Evolutionary conservation across 441 rosid species (phyloP), one percentile per base, ranked within the genome.

Genomic region (Adansonia gregorii): DNA sequence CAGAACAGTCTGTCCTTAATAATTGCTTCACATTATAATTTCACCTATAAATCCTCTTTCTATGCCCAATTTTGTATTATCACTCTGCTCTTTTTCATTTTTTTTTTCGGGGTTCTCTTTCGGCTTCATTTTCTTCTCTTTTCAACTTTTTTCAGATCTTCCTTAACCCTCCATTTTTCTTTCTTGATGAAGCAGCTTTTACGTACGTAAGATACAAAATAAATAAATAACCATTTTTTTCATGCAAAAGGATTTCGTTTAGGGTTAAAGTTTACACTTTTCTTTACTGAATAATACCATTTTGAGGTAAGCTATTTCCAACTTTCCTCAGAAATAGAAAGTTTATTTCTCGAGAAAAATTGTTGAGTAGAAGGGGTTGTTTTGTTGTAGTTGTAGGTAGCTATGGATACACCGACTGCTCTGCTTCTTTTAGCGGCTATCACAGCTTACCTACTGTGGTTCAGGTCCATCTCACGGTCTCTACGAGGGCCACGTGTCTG

Each of bases 401-500:
- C 43, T 2, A 96, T 93, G 98, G 98, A 93, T 6, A 77, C 76
- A 48, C 83, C 88, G 0, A 88, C 93, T 14, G 98, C 91, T 15
- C 78, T 94, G 15, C 76, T 92, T 74, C 80, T 92, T 51, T 75
- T 91, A 48, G 83, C 92, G 67, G 97, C 90, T 8, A 88, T 93
- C 31, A 90, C 91, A 3, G 92, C 90, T 4, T 96, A 96, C 77
- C 82, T 89, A 41, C 80, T 94, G 43, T 96, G 99, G 99, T 88
- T 96, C 78, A 89, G 90, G 15, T 94, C 88, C 94, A 91, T 94
- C 80, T 90, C 93, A 15, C 97, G 98, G 84, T 84, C 93, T 15
- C 78, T 93, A 9, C 88, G 83, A 71, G 99, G 99, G 77, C 99
- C 98, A 67, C 91, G 92, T 75, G 99, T 94, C n/a, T 94, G 97